Conservation (phyloP, 768 basidiomycete species). For the Tylopilus sp. region DNA sequence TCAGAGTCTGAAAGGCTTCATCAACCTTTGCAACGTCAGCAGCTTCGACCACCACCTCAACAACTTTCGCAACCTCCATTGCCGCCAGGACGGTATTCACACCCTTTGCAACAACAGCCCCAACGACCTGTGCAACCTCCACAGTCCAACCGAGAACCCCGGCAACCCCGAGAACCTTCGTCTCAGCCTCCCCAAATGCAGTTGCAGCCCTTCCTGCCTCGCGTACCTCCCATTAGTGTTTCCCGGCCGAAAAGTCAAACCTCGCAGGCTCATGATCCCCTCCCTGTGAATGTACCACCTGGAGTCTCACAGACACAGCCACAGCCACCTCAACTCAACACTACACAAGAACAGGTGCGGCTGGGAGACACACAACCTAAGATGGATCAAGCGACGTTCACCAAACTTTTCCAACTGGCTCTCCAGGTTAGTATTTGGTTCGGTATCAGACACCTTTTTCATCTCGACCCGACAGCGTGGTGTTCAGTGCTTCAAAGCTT, state of each 20-base stretch:
- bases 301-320: neutral
- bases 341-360: constrained; percentile 5
- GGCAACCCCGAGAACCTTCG: neutral
- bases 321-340: neutral
- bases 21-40: neutral
- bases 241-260: constrained; percentile 3
- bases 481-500: constrained; percentile 3
- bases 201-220: no score
- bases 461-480: constrained; percentile 16
- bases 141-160: constrained; percentile 1
- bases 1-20: neutral
- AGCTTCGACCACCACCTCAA: neutral
- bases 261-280: neutral
- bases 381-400: constrained; percentile 16
- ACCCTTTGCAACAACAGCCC: neutral
- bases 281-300: neutral
- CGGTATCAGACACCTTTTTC: neutral
- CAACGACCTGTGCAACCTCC: neutral
- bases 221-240: neutral
- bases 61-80: neutral
- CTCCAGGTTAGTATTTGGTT: constrained; percentile 17
- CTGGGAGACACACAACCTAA: neutral
- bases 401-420: constrained; percentile 19
- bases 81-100: neutral
- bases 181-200: constrained; percentile 2